A percentile compares a stretch with the other conserved stretches of the same genome.
phyloP scores from a whole-genome alignment of 148 eudicot genomes.

The Vaccinium macrocarpon region DNA sequence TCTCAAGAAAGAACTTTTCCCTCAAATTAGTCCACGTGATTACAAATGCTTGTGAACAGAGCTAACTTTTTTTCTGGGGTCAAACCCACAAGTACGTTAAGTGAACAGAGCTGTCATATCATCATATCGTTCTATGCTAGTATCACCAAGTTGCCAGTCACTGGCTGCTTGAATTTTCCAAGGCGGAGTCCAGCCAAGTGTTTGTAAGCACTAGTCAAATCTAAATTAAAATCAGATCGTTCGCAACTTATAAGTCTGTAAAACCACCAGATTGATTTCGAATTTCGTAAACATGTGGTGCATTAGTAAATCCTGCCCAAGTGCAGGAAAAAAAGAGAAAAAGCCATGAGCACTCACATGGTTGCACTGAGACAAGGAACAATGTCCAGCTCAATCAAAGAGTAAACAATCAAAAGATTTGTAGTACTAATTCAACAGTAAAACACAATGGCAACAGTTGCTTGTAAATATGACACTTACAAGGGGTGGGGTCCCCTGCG shows the following conservation, averaged over 20 bases:
- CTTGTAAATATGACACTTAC: constrained; percentile 50
- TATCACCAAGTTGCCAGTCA: background rate
- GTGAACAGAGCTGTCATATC: background rate
- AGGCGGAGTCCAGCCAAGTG: background rate
- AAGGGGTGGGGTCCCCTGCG: constrained; percentile 98
- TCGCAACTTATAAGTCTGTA: background rate
- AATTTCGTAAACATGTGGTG: background rate
- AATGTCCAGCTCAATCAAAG: no score
- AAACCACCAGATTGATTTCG: background rate
- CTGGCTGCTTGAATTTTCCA: background rate
- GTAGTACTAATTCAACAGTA: background rate
- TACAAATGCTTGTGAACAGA: background rate
- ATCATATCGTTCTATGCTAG: background rate
- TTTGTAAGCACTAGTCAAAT: background rate
- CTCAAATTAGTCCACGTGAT: background rate
- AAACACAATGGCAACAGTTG: background rate
- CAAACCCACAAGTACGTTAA: background rate
- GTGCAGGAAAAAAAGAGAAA: background rate
- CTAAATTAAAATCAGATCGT: background rate
- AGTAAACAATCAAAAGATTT: constrained; percentile 2
- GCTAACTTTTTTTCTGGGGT: background rate
- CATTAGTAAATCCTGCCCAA: background rate
- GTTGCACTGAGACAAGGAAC: background rate
- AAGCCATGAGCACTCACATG: background rate
- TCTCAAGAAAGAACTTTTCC: background rate